Base-by-base conservation (phyloP, 768 basidiomycete genomes). In the Clitopilus hobsonii region DNA sequence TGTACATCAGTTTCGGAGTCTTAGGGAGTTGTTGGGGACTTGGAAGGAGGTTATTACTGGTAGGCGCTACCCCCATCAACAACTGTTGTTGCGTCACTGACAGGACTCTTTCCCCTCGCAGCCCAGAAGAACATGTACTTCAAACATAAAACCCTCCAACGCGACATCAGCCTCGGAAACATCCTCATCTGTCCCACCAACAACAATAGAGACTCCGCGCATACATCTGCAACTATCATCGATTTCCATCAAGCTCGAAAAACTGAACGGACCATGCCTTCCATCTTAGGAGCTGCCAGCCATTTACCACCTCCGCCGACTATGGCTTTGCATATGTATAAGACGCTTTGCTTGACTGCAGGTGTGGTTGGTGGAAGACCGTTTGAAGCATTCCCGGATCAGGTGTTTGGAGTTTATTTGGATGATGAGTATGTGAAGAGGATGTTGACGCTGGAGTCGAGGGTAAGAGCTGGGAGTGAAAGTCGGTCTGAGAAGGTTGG, bases 131-230 rank as follows among this genome's bases (percentile, higher is more conserved):
- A 24, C 6, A 20, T 54, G 20, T 54, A 49, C 25, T 54, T 54
- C 23, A 8, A 24, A 3, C 25, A 51, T 26, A 22, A 20, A 2
- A 36, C 18, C 13, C 26, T 54, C 8, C 53, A 54, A n/a, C 53
- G 53, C 6, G 53, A 54, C 16, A 26, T 54, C 27, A 54, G 53
- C 49, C n/a, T 28, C 10, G 32, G 47, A 2, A 54, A 54, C 23
- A 49, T 54, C 26, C 45, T 54, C 11, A 54, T 54, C 25, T 48
- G 26, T 29, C 38, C 24, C 11, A 18, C 41, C 18, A 28, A 27
- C n/a, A 20, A 48, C 25, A n/a, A n/a, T n/a, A n/a, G n/a, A n/a
- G 24, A 23, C 27, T 18, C 18, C 22, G 24, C 10, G 8, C 10
- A 3, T 16, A 38, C 26, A 5, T n/a, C 48, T 11, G 53, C 30